These are phyloP conservation scores for Licmophora abbreviata DNA, from an alignment of 108 stramenopile species.

Conservation along the genomic window DNA sequence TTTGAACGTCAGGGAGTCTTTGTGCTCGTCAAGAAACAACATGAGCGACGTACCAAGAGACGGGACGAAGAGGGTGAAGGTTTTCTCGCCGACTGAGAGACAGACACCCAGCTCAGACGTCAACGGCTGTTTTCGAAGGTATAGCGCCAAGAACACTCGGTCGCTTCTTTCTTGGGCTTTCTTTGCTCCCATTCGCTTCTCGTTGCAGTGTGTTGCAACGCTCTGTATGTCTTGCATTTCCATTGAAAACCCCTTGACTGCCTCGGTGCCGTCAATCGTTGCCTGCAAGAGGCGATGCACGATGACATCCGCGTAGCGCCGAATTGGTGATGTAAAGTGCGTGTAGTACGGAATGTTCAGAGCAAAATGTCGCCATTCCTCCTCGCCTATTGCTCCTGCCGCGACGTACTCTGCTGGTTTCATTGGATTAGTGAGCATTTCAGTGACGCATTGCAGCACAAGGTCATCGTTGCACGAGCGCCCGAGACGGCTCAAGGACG, in stretches of 20 bases:
- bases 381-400: conserved; percentile 50
- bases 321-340: conserved; percentile 94
- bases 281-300: conserved; percentile 90
- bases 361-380: conserved; percentile 85
- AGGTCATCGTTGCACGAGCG: conserved; percentile 62
- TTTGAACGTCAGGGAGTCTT: conserved; percentile 42
- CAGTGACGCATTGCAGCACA: conserved; percentile 75
- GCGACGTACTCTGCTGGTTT: conserved; percentile 86
- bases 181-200: conserved; percentile 78
- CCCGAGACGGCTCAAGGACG: conserved; percentile 60
- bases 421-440: conserved; percentile 85
- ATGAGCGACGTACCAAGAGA: conserved; percentile 49
- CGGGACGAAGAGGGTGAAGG: conserved; percentile 80
- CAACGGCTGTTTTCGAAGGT: conserved; percentile 56
- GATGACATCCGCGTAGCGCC: conserved; percentile 94
- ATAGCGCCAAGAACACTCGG: conserved; percentile 78
- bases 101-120: conserved; percentile 55
- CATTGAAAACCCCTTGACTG: conserved; percentile 47
- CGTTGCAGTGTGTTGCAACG: conserved; percentile 78
- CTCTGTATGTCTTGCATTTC: conserved; percentile 35
- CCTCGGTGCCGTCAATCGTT: conserved; percentile 64
- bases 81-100: conserved; percentile 68
- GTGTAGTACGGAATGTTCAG: conserved; percentile 97
- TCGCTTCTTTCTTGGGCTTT: conserved; percentile 87
- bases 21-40: conserved; percentile 74